Evolutionary conservation across 169 alveolate genomes (phyloP).

Genomic region (Plasmodium falciparum): DNA sequence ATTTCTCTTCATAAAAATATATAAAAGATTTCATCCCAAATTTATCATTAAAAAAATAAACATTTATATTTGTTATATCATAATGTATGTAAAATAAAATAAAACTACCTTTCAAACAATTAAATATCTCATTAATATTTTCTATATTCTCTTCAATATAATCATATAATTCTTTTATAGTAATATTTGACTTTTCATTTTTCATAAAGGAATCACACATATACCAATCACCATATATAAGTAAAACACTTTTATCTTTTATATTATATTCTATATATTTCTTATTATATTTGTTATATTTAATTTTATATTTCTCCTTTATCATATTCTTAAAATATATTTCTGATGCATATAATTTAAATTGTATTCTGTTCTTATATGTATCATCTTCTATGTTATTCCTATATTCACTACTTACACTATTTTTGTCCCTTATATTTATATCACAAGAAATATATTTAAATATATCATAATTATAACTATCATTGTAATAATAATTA

Average conservation of each 20-base stretch:
- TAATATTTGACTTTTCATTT: too few relatives aligned
- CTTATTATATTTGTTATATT: background rate
- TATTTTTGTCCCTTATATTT: too few relatives aligned
- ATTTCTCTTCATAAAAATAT: conserved; percentile 30
- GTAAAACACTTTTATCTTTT: conserved; percentile 29
- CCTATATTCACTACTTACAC: too few relatives aligned
- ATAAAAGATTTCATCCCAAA: conserved; percentile 60
- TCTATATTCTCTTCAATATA: conserved; percentile 1
- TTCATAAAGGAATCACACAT: background rate
- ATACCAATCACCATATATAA: conserved; percentile 21
- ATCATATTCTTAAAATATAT: conserved; percentile 52
- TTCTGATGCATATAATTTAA: conserved; percentile 27
- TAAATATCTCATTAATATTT: conserved; percentile 2
- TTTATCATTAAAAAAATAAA: conserved; percentile 36
- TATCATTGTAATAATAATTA: too few relatives aligned
- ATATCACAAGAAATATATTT: too few relatives aligned
- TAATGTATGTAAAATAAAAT: conserved; percentile 29
- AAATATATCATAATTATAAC: too few relatives aligned
- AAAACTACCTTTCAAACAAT: conserved; percentile 58
- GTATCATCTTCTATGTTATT: background rate
- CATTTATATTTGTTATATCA: conserved; percentile 11
- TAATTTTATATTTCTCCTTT: background rate
- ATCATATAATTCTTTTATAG: conserved; percentile 18
- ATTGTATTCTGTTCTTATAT: background rate
- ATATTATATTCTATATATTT: conserved; percentile 14